phyloP scores from a whole-genome alignment of 768 basidiomycete genomes.

The Plicaturopsis crispa region DNA sequence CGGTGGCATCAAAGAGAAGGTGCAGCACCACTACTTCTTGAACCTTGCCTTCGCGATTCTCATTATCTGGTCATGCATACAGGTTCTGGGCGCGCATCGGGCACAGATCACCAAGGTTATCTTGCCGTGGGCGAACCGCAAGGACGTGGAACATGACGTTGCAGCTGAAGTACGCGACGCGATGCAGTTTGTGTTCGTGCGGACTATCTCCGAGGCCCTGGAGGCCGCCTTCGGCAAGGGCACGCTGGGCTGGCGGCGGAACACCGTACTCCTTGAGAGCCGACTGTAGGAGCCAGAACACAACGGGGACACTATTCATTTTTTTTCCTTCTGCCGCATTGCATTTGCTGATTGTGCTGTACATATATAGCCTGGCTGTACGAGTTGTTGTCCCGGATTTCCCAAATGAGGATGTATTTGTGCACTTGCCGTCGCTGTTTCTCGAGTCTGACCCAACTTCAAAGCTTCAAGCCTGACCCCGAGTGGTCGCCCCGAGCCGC shows the following conservation, averaged over 20 bases:
- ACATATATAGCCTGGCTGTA: too few relatives aligned
- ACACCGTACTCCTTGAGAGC: slow-evolving; percentile 43
- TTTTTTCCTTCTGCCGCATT: neutral
- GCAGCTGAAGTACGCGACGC: slow-evolving; percentile 63
- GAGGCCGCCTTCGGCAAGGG: slow-evolving; percentile 78
- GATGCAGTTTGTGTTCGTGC: slow-evolving; percentile 79
- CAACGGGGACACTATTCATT: neutral
- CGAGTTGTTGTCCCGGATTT: too few relatives aligned
- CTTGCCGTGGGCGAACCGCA: slow-evolving; percentile 76
- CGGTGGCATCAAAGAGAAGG: slow-evolving; percentile 89
- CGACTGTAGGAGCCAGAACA: slow-evolving; percentile 36
- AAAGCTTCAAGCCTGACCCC: too few relatives aligned
- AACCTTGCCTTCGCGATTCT: neutral
- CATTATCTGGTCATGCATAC: neutral
- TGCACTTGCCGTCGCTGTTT: too few relatives aligned
- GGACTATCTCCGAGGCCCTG: slow-evolving; percentile 71
- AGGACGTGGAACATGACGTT: slow-evolving; percentile 84
- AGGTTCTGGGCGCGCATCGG: slow-evolving; percentile 82
- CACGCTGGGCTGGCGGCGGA: slow-evolving; percentile 56
- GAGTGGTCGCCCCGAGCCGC: too few relatives aligned
- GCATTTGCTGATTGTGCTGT: neutral
- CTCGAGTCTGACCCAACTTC: too few relatives aligned
- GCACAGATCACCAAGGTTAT: slow-evolving; percentile 80
- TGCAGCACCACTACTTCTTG: neutral
- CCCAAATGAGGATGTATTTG: too few relatives aligned